Percentiles rank a stretch among this genome's conserved stretches.
Evolutionary conservation across 2,329 filamentous ascomycete genomes (phyloP).

Genomic region (Alternaria longipes): DNA sequence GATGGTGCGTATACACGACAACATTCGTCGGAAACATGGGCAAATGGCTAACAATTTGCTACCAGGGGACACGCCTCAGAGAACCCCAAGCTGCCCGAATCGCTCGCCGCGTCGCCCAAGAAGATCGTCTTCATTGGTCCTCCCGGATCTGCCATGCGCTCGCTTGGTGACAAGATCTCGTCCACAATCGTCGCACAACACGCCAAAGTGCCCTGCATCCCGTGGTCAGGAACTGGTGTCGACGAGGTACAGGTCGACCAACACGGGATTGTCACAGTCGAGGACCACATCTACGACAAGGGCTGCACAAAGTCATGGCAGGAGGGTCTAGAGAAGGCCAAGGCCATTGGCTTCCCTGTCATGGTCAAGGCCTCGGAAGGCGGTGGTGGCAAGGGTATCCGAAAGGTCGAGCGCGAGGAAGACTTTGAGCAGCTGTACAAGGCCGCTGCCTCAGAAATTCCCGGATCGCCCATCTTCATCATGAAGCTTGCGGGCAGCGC

Average conservation of each 20-base stretch:
- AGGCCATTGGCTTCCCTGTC: slow-evolving; percentile 94
- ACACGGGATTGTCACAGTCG: slow-evolving; percentile 89
- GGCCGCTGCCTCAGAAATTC: slow-evolving; percentile 95
- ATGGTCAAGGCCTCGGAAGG: slow-evolving; percentile 99
- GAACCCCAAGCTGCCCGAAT: slow-evolving; percentile 97
- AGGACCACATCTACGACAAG: slow-evolving; percentile 83
- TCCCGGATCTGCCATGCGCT: slow-evolving; percentile 97
- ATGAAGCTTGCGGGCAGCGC: slow-evolving; percentile 99
- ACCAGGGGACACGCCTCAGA: slow-evolving; percentile 87
- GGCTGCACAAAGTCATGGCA: slow-evolving; percentile 90
- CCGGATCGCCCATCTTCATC: slow-evolving; percentile 98
- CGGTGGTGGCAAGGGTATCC: slow-evolving; percentile 98
- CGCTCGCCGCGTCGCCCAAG: slow-evolving; percentile 92
- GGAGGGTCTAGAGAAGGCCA: slow-evolving; percentile 87
- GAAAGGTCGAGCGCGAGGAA: slow-evolving; percentile 87
- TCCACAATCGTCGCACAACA: slow-evolving; percentile 99
- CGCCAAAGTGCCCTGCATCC: slow-evolving; percentile 94
- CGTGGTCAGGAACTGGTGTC: slow-evolving; percentile 98
- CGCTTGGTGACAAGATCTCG: slow-evolving; percentile 98
- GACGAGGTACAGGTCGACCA: slow-evolving; percentile 80
- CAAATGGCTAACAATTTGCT: slow-evolving; percentile 26
- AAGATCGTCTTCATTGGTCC: slow-evolving; percentile 99
- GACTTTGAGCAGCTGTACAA: slow-evolving; percentile 90
- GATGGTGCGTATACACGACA: slow-evolving; percentile 73
- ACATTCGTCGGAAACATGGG: not conserved